These are phyloP conservation scores for Umbellularia californica DNA, from an alignment of 164 flowering plant species.

Conservation along the genomic window DNA sequence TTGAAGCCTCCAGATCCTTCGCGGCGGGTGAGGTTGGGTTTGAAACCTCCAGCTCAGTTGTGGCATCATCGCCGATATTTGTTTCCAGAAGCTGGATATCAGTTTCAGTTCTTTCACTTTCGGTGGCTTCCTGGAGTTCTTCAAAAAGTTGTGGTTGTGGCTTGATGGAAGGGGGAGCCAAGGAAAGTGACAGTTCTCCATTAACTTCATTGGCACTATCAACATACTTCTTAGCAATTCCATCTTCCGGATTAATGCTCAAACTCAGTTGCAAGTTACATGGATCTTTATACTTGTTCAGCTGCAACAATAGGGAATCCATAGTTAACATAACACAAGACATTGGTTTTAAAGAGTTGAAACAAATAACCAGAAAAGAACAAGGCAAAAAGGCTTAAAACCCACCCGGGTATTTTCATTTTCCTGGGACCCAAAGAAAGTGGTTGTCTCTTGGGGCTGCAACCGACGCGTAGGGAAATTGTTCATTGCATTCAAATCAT, in stretches of 20 bases:
- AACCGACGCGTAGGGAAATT: constrained; percentile 2
- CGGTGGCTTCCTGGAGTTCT: not conserved
- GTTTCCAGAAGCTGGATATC: constrained; percentile 8
- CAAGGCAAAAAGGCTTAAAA: no score
- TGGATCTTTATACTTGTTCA: not conserved
- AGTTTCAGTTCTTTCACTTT: not conserved
- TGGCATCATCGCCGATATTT: constrained; percentile 17
- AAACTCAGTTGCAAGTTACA: constrained; percentile 25
- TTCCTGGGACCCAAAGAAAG: not conserved
- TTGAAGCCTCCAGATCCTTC: constrained; percentile 20
- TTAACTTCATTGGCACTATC: constrained; percentile 12
- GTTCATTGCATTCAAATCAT: not conserved
- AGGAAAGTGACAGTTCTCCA: constrained; percentile 21
- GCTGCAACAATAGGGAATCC: constrained; percentile 5
- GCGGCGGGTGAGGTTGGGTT: not conserved
- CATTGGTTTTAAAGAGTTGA: no score
- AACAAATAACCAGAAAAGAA: no score
- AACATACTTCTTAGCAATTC: not conserved
- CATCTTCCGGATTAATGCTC: constrained; percentile 3
- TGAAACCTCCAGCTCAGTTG: constrained; percentile 4
- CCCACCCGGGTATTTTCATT: no score
- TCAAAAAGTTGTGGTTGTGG: constrained; percentile 5
- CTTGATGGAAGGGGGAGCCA: constrained; percentile 15
- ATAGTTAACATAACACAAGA: no score
- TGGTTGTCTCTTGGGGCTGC: constrained; percentile 20